A percentile compares a stretch with the other conserved stretches of the same genome.
These are phyloP conservation scores for Musa schizocarpa DNA, from an alignment of 176 grass and related monocot species.

Conservation along the genomic window DNA sequence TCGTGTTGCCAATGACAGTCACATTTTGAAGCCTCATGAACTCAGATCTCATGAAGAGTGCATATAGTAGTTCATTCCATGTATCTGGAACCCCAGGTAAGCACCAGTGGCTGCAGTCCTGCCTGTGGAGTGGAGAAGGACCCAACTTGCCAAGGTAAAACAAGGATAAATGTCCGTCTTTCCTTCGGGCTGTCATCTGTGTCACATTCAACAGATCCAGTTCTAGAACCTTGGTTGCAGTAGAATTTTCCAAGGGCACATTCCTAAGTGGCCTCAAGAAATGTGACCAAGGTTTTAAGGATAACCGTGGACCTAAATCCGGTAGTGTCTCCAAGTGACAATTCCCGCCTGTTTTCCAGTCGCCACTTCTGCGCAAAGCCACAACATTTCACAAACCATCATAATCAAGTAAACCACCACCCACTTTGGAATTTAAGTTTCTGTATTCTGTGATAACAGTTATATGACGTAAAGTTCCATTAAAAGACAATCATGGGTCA, in stretches of 20 bases:
- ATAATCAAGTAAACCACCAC: not conserved
- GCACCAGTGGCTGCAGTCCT: conserved; percentile 99
- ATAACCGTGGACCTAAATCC: conserved; percentile 24
- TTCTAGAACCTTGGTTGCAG: conserved; percentile 19
- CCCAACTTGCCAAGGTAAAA: conserved; percentile 48
- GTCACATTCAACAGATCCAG: conserved; percentile 74
- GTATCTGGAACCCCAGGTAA: conserved; percentile 83
- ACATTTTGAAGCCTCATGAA: conserved; percentile 15
- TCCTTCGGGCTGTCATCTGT: conserved; percentile 58
- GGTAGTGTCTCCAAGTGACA: conserved; percentile 25
- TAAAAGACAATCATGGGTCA: too few species aligned
- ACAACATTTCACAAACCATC: not conserved
- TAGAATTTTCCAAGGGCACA: conserved; percentile 28
- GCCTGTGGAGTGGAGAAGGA: conserved; percentile 44
- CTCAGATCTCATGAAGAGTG: conserved; percentile 44
- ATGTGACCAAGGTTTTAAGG: conserved; percentile 43
- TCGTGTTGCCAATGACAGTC: not conserved
- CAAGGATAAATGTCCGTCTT: conserved; percentile 72
- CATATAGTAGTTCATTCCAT: conserved; percentile 84
- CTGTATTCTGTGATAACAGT: too few species aligned
- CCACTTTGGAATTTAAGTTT: too few species aligned
- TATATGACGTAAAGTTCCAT: too few species aligned
- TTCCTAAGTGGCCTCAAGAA: conserved; percentile 50
- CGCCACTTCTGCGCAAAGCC: not conserved
- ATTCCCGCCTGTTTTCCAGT: not conserved